Percentiles rank a stretch among this genome's conserved stretches.
Conservation (phyloP, 768 basidiomycete genomes). For the Termitomyces sp. region DNA sequence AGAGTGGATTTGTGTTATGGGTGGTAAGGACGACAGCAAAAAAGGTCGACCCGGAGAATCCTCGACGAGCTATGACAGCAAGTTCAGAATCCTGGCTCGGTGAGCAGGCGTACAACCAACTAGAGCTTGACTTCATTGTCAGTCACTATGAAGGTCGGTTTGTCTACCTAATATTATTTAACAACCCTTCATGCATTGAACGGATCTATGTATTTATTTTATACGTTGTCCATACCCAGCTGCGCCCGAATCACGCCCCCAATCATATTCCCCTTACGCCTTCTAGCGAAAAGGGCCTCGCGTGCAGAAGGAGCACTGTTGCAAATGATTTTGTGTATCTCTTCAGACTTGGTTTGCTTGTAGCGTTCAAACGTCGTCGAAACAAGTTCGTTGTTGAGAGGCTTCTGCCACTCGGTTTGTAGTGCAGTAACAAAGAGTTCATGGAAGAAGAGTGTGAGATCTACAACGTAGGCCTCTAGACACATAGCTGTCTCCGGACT, state of each 20-base stretch:
- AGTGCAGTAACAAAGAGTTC: constrained; percentile 9
- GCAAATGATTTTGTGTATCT: neutral
- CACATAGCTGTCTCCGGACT: constrained; percentile 5
- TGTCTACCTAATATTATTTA: too few relatives aligned
- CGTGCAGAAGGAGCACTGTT: neutral
- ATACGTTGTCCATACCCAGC: neutral
- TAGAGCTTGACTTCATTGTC: too few relatives aligned
- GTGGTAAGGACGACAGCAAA: too few relatives aligned
- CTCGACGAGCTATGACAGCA: too few relatives aligned
- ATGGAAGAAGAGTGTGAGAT: constrained; percentile 16
- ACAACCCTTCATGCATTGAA: too few relatives aligned
- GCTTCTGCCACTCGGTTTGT: neutral
- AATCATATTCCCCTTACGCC: neutral
- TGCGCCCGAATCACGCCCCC: neutral
- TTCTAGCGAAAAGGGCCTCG: neutral
- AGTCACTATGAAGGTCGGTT: too few relatives aligned
- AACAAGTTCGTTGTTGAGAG: neutral
- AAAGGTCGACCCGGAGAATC: too few relatives aligned
- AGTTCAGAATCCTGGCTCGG: too few relatives aligned
- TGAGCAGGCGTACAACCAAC: too few relatives aligned
- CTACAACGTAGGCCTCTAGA: constrained; percentile 18
- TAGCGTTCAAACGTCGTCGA: neutral
- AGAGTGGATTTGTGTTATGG: too few relatives aligned
- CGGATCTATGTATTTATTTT: too few relatives aligned
- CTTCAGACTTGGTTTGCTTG: neutral